Conservation (phyloP, 352 stramenopile species). For the Phytophthora fragariaefolia region DNA sequence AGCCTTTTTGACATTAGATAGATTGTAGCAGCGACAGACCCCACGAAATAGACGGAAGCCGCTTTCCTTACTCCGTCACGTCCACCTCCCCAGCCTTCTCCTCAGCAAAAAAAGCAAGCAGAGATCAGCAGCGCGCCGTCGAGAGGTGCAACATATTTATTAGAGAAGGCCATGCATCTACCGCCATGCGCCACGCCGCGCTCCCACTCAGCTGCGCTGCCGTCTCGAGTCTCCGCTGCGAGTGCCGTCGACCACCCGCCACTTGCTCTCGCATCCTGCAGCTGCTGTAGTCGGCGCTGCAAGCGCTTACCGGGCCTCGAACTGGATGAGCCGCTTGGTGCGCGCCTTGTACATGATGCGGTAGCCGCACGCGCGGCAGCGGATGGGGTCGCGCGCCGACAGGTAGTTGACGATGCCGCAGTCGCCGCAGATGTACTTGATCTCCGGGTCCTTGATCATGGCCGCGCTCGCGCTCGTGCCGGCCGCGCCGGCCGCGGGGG, state of each 20-base stretch:
- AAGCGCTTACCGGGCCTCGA: constrained; percentile 82
- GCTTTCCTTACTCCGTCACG: constrained; percentile 7
- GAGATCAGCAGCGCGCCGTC: not conserved
- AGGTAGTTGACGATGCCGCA: constrained; percentile 96
- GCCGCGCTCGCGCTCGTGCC: constrained; percentile 49
- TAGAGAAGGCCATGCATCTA: constrained; percentile 38
- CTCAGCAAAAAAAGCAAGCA: not conserved
- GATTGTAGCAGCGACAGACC: constrained; percentile 14
- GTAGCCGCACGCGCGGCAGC: constrained; percentile 96
- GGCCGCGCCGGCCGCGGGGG: constrained; percentile 63
- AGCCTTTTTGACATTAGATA: constrained; percentile 24
- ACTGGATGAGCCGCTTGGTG: constrained; percentile 95
- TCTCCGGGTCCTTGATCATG: constrained; percentile 88
- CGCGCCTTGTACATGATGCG: constrained; percentile 98
- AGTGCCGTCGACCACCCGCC: too few relatives aligned
- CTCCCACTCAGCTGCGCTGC: not conserved
- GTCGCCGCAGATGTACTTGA: constrained; percentile 98
- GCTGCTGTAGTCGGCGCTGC: not conserved
- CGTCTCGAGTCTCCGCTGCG: too few relatives aligned
- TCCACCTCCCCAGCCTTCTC: not conserved
- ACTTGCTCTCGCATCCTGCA: too few relatives aligned
- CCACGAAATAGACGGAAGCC: constrained; percentile 40
- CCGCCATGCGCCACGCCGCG: not conserved
- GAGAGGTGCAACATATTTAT: constrained; percentile 45
- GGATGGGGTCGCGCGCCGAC: constrained; percentile 95